Evolutionary conservation across 192 early-diverging fungal species (phyloP).

Genomic region (Mortierella antarctica): DNA sequence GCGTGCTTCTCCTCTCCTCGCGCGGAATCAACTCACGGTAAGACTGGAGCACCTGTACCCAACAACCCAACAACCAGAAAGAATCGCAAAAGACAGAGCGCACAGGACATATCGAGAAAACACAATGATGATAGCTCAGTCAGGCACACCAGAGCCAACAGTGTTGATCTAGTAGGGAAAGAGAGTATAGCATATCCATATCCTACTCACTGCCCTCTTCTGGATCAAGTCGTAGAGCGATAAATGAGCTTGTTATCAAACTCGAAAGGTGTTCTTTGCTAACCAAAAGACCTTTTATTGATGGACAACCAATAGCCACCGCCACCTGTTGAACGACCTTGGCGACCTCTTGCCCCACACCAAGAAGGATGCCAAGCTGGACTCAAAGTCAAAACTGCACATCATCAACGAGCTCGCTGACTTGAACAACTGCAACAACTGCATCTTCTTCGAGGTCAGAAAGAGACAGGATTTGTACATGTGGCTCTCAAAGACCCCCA

Average conservation of each 20-base stretch:
- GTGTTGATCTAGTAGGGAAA: conserved; percentile 49
- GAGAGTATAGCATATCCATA: not conserved
- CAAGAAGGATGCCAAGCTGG: conserved; percentile 96
- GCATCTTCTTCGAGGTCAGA: conserved; percentile 94
- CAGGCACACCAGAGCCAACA: conserved; percentile 32
- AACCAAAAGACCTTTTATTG: not conserved
- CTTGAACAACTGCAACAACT: conserved; percentile 98
- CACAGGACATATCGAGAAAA: not conserved
- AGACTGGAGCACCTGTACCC: not conserved
- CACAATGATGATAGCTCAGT: conserved; percentile 38
- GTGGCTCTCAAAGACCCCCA: conserved; percentile 96
- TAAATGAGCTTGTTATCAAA: not conserved
- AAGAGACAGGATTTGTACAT: conserved; percentile 94
- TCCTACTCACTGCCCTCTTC: not conserved
- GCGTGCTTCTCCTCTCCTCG: conserved; percentile 89
- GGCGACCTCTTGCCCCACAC: conserved; percentile 90
- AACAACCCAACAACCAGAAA: not conserved
- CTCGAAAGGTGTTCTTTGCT: not conserved
- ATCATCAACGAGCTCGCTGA: conserved; percentile 95
- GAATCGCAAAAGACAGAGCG: not conserved
- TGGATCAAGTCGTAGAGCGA: not conserved
- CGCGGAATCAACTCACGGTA: conserved; percentile 89
- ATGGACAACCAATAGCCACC: conserved; percentile 67
- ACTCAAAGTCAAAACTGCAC: conserved; percentile 88
- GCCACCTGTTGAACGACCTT: conserved; percentile 94